phyloP scores from a whole-genome alignment of 1,139 yeast species.

The Sugiyamaella novakii region DNA sequence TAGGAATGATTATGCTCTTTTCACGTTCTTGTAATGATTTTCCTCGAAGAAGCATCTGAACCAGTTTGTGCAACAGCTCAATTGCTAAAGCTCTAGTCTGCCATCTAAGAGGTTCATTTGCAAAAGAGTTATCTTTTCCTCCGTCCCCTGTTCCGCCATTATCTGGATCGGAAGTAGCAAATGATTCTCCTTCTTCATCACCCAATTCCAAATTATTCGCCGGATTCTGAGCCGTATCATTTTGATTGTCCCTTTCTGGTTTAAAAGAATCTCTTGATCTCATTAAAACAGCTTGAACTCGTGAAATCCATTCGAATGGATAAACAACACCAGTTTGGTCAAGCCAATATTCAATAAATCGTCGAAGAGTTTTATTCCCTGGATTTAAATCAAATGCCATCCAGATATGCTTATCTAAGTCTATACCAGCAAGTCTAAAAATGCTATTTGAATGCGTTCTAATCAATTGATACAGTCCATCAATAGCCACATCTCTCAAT shows the following conservation, averaged over 20 bases:
- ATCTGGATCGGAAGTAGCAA: constrained; percentile 42
- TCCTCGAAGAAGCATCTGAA: constrained; percentile 50
- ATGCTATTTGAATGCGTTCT: constrained; percentile 39
- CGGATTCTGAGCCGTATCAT: background rate
- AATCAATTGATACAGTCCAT: constrained; percentile 43
- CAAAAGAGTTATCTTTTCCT: constrained; percentile 34
- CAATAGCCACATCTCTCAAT: constrained; percentile 37
- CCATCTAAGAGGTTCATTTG: constrained; percentile 67
- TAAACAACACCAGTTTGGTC: constrained; percentile 40
- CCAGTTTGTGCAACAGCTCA: constrained; percentile 56
- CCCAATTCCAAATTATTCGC: constrained; percentile 34
- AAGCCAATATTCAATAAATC: constrained; percentile 40
- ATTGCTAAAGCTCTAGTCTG: constrained; percentile 65
- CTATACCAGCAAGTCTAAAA: constrained; percentile 38
- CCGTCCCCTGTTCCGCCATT: constrained; percentile 29
- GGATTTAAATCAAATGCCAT: constrained; percentile 42
- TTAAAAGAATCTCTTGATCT: constrained; percentile 36
- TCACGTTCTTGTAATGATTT: constrained; percentile 44
- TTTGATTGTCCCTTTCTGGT: constrained; percentile 13
- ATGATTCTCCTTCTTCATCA: constrained; percentile 52
- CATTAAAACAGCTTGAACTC: constrained; percentile 42
- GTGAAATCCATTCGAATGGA: constrained; percentile 43
- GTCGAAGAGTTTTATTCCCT: constrained; percentile 33
- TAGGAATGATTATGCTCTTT: constrained; percentile 46
- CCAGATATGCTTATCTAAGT: constrained; percentile 44